These are phyloP conservation scores for Chrysanthemum seticuspe DNA, from an alignment of 129 eudicot species.

Conservation along the genomic window DNA sequence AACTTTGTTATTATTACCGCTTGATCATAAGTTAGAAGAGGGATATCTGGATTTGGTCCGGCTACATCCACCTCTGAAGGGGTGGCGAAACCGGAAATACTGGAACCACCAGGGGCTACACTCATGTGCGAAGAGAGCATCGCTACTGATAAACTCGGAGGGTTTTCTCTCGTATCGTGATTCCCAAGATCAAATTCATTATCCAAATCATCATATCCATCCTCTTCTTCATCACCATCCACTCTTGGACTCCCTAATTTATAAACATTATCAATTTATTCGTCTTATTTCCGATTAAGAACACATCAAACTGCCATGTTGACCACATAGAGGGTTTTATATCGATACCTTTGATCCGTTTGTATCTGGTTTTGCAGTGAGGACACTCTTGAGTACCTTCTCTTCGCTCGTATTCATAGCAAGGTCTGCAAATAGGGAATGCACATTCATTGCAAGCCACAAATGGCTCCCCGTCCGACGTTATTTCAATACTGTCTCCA, in stretches of 20 bases:
- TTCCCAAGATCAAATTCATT: conserved; percentile 47
- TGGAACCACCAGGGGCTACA: conserved; percentile 35
- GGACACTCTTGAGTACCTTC: conserved; percentile 76
- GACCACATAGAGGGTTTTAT: not conserved
- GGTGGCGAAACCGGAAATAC: conserved; percentile 53
- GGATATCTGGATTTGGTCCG: conserved; percentile 38
- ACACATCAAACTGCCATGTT: not conserved
- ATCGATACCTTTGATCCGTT: conserved; percentile 63
- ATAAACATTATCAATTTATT: conserved; percentile 9
- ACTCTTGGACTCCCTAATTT: conserved; percentile 65
- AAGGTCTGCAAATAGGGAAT: conserved; percentile 69
- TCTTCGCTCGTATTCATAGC: conserved; percentile 73
- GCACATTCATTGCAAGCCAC: conserved; percentile 90
- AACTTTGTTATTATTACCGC: conserved; percentile 38
- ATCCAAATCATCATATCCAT: conserved; percentile 69
- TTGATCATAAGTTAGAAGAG: conserved; percentile 65
- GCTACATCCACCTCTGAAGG: conserved; percentile 34
- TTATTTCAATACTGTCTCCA: conserved; percentile 57
- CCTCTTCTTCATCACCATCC: conserved; percentile 83
- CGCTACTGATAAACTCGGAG: conserved; percentile 34
- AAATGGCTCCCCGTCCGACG: conserved; percentile 54
- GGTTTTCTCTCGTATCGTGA: conserved; percentile 32
- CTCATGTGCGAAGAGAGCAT: conserved; percentile 36
- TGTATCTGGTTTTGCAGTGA: conserved; percentile 75
- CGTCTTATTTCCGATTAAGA: conserved; percentile 4